Base-by-base conservation (phyloP, 441 rosid species). In the Breynia disticha region DNA sequence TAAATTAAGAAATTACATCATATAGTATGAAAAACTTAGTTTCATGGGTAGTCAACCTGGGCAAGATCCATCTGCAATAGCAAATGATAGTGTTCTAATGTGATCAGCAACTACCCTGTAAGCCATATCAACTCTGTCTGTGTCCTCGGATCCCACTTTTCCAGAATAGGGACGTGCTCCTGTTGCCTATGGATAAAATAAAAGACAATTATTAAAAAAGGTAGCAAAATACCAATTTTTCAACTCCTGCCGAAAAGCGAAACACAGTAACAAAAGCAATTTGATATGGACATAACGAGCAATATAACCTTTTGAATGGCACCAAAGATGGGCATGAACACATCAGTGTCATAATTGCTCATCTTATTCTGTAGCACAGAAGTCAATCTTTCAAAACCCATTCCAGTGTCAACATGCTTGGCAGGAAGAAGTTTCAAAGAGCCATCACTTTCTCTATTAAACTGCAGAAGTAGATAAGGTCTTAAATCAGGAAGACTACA, bases 301-400 rank as follows among this genome's bases (percentile, higher is more conserved):
- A 28, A 58, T 53, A 58, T 64, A 70, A 89, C 97, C 93, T 82
- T 74, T 55, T 78, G 94, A 67, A 94, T 87, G 50, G 86, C 90
- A 68, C 84, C 87, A 70, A 94, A 94, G 63, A 94, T 78, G 63
- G 96, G 97, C 74, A 80, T 9, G 76, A 94, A 94, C 48, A 90
- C 86, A 76, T 94, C 99, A 55, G 99, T 90, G 62, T 94, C 99
- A 56, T 90, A 94, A 69, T 90, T 94, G 94, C 99, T 94, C 97
- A 90, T 90, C 79, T 80, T 87, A 72, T 82, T 79, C 67, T 90
- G 99, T 54, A 94, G 90, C 56, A 87, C 69, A 46, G 95, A 87
- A 65, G 95, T 82, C 72, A 94, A 65, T 67, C 99, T 85, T 76
- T 94, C 97, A 54, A 94, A 90, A 14, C 99, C 99, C 97, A 94